Conservation (phyloP, 2,329 filamentous ascomycete species). For the Scolecobasidium constrictum region DNA sequence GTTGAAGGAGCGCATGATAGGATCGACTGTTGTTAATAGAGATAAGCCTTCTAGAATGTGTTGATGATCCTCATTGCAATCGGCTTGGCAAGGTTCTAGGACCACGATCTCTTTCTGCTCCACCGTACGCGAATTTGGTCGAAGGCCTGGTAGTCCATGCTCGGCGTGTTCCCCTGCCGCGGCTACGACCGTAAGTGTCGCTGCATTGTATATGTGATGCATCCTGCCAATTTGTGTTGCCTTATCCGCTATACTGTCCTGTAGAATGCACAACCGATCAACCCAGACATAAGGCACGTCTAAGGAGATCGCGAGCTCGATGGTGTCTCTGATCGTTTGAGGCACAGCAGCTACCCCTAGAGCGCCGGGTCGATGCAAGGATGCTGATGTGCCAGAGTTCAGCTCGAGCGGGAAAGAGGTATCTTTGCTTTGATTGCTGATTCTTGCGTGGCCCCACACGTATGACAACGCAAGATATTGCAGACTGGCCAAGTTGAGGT, state of each 20-base stretch:
- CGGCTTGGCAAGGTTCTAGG: no score
- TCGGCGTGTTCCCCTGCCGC: slow-evolving; percentile 1
- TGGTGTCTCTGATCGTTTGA: slow-evolving; percentile 10
- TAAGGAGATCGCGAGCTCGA: neutral
- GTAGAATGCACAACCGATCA: slow-evolving; percentile 10
- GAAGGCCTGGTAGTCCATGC: slow-evolving; percentile 8
- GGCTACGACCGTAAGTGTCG: slow-evolving; percentile 7
- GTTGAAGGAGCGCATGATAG: no score
- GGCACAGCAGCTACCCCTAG: no score
- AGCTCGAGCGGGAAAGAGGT: neutral
- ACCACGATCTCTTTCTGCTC: no score
- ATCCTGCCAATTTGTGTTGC: slow-evolving; percentile 3
- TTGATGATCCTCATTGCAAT: no score
- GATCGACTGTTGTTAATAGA: no score
- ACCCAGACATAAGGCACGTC: slow-evolving; percentile 10
- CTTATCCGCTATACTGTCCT: slow-evolving; percentile 5
- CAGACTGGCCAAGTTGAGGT: neutral
- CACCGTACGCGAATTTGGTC: no score
- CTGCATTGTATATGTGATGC: slow-evolving; percentile 10
- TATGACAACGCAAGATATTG: slow-evolving; percentile 10
- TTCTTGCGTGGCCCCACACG: slow-evolving; percentile 12
- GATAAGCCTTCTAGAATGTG: no score
- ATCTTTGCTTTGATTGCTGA: no score
- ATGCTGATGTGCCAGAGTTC: no score
- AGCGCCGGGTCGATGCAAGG: no score